These are phyloP conservation scores for Clarireedia sp. DNA, from an alignment of 2,329 filamentous ascomycete genomes.

Conservation along the genomic window DNA sequence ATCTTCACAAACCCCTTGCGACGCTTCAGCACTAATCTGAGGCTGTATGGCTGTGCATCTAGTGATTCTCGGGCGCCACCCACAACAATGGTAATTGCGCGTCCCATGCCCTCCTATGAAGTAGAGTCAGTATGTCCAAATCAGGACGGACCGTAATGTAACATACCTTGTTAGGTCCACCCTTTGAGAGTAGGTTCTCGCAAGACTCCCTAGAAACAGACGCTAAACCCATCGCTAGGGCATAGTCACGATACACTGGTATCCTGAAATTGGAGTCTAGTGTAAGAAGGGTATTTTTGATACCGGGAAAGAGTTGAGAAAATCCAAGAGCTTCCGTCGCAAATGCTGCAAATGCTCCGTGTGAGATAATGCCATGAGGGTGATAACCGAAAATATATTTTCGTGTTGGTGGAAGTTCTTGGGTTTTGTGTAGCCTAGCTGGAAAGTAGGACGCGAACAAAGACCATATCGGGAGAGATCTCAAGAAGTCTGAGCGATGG, in stretches of 20 bases:
- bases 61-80: slow-evolving; percentile 89
- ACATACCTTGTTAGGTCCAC: slow-evolving; percentile 54
- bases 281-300: slow-evolving; percentile 87
- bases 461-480: slow-evolving; percentile 70
- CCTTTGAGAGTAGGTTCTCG: slow-evolving; percentile 75
- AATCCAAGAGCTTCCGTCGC: slow-evolving; percentile 86
- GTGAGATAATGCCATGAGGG: slow-evolving; percentile 93
- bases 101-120: slow-evolving; percentile 68
- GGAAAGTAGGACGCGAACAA: slow-evolving; percentile 92
- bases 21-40: slow-evolving; percentile 71
- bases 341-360: slow-evolving; percentile 91
- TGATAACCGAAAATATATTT: slow-evolving; percentile 98
- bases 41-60: slow-evolving; percentile 69
- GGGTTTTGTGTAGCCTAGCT: slow-evolving; percentile 76
- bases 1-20: slow-evolving; percentile 93
- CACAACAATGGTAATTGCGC: slow-evolving; percentile 93
- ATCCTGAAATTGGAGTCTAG: slow-evolving; percentile 95
- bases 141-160: not conserved
- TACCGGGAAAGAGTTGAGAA: slow-evolving; percentile 79
- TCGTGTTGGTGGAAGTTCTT: slow-evolving; percentile 66
- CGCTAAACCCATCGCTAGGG: slow-evolving; percentile 77
- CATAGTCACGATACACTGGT: slow-evolving; percentile 88
- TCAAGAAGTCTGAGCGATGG: slow-evolving; percentile 66
- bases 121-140: not conserved
- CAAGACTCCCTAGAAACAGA: slow-evolving; percentile 90